Base-by-base conservation (phyloP, 139 green algal genomes). In the Ettlia oleoabundans region DNA sequence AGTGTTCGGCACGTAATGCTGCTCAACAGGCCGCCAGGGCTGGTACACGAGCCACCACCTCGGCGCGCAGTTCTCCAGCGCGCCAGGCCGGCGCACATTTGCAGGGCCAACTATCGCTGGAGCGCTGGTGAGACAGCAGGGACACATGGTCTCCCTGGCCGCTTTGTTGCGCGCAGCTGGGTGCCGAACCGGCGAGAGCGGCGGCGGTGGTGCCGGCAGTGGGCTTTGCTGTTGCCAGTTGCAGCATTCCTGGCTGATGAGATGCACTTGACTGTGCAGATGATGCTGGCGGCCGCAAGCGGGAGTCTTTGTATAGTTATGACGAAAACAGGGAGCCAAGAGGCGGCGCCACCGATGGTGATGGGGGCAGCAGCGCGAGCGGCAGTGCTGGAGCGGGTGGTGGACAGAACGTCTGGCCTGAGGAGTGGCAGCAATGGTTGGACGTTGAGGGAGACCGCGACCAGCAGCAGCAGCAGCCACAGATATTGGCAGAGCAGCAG, bases 291-390 rank as follows among this genome's bases (percentile, higher is more conserved):
- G 47, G 51, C 19, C 74, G 81, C 30, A 86, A 78, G 30, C 58
- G 69, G 30, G 81, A 86, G 37, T 81, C 84, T 1, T 4, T 88
- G 10, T 88, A 82, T 8, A 74, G 78, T 61, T 52, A 76, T 71
- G 58, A 76, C 41, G 84, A 85, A 21, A 65, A 52, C 22, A 52
- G 51, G 10, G 65, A 84, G 51, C 37, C 66, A 4, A n/a, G 24
- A 26, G 24, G 55, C 37, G 13, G 55, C 21, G 71, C 43, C 52
- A 37, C 10, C n/a, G n/a, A n/a, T n/a, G n/a, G n/a, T 4, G 71
- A 18, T 47, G 42, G 51, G 19, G 4, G n/a, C 6, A 30, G 32
- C 72, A n/a, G 4, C 32, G 47, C 8, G 21, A 79, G 22, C 33
- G 18, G n/a, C n/a, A n/a, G n/a, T n/a, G n/a, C 51, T 15, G 33